Percentiles rank a stretch among this genome's conserved stretches.
These are phyloP conservation scores for Paramyrothecium sp. DNA, from an alignment of 2,329 filamentous ascomycete species.

Conservation along the genomic window DNA sequence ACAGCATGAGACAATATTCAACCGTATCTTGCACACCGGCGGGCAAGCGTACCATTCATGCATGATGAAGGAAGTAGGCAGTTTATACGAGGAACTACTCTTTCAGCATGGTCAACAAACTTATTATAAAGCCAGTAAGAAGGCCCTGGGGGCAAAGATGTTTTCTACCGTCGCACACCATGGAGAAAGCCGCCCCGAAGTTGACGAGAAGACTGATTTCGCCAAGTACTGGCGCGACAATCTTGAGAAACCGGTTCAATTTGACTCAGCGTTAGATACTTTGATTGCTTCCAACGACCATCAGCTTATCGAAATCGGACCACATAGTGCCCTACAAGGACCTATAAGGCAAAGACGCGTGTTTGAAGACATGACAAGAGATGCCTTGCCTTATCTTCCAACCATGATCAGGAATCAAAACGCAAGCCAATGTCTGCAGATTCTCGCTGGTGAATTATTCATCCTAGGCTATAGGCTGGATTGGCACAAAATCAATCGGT, in stretches of 20 bases:
- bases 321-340: conserved; percentile 14
- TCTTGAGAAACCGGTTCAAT: no score
- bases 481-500: no score
- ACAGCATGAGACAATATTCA: neutral
- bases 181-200: neutral
- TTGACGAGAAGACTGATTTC: neutral
- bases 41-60: neutral
- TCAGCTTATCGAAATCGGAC: conserved; percentile 17
- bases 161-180: neutral
- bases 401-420: no score
- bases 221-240: neutral
- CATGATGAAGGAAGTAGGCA: neutral
- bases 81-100: neutral
- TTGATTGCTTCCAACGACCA: no score
- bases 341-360: no score
- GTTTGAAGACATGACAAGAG: no score
- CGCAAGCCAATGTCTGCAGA: no score
- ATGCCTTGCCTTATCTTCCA: no score
- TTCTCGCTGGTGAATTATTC: no score
- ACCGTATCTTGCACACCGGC: neutral
- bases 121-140: neutral
- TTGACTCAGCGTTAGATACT: no score
- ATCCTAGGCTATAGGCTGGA: no score
- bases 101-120: neutral
- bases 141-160: neutral